phyloP scores from a whole-genome alignment of 23 red algal species.

The Gracilaria gracilis region DNA sequence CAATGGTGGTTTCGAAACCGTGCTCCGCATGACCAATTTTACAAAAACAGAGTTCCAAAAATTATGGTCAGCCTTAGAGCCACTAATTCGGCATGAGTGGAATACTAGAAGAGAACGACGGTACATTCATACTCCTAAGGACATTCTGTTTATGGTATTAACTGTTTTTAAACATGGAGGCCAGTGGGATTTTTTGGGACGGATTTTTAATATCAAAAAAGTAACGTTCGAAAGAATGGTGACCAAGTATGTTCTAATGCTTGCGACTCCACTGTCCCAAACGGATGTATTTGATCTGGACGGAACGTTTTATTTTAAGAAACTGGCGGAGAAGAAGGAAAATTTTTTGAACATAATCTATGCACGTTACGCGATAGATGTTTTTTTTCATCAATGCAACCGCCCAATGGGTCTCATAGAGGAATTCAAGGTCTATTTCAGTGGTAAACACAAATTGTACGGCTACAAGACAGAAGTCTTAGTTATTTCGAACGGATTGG shows the following conservation, averaged over 20 bases:
- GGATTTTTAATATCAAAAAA: not conserved
- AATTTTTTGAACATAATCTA: not conserved
- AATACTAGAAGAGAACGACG: not conserved
- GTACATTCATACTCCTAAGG: not conserved
- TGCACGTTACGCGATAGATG: not conserved
- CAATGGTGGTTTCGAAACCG: not conserved
- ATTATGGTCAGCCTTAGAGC: not conserved
- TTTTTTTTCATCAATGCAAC: conserved; percentile 12
- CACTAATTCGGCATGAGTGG: not conserved
- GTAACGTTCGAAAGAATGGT: not conserved
- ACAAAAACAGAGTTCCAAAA: not conserved
- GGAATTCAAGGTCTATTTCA: not conserved
- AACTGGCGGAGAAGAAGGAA: not conserved
- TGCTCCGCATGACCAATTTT: conserved; percentile 23
- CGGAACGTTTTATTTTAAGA: not conserved
- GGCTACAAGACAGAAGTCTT: no score
- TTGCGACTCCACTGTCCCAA: not conserved
- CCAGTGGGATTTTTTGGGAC: not conserved
- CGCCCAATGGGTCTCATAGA: not conserved
- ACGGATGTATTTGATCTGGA: not conserved
- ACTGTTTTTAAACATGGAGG: conserved; percentile 20
- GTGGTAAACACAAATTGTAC: conserved; percentile 32
- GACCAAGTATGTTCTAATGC: not conserved
- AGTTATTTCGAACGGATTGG: no score
- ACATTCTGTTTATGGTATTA: conserved; percentile 30